A percentile compares a stretch with the other conserved stretches of the same genome.
Evolutionary conservation across 2,329 filamentous ascomycete genomes (phyloP).

Genomic region (Zarea fungicola): DNA sequence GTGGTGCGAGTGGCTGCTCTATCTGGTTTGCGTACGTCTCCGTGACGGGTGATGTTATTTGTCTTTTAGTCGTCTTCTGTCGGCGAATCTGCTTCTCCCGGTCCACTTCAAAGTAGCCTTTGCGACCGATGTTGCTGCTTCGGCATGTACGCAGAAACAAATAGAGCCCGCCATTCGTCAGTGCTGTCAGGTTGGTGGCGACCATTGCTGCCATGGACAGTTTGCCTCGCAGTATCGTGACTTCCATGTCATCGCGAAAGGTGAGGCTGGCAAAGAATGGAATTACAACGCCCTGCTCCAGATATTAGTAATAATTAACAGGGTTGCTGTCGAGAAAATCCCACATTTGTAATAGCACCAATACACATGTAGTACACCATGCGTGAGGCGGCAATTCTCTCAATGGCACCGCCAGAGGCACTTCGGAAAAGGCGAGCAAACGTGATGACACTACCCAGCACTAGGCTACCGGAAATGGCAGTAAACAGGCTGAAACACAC

Average conservation of each 20-base stretch:
- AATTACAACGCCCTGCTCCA: constrained; percentile 52
- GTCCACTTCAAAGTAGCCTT: constrained; percentile 43
- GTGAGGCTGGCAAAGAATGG: constrained; percentile 59
- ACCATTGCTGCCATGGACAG: constrained; percentile 61
- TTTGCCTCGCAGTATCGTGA: constrained; percentile 37
- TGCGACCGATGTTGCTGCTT: constrained; percentile 47
- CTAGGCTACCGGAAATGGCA: constrained; percentile 43
- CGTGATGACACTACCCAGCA: constrained; percentile 47
- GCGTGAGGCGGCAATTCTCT: constrained; percentile 59
- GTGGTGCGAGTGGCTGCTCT: constrained; percentile 4
- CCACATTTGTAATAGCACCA: constrained; percentile 52
- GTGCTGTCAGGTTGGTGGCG: constrained; percentile 59
- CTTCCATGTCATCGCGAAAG: constrained; percentile 33
- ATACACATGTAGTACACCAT: constrained; percentile 64
- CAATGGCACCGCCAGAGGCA: constrained; percentile 49
- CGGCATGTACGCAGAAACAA: constrained; percentile 62
- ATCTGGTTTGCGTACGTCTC: constrained; percentile 9
- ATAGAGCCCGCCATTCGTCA: constrained; percentile 61
- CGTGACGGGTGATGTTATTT: constrained; percentile 8
- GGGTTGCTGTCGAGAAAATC: constrained; percentile 20
- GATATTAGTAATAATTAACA: neutral
- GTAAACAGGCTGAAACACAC: constrained; percentile 51
- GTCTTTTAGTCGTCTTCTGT: constrained; percentile 17
- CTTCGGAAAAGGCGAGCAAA: constrained; percentile 53
- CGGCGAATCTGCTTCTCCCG: constrained; percentile 25